Evolutionary conservation across 2,329 filamentous ascomycete species (phyloP), one percentile per base, ranked within the genome.

Genomic region (Sporothrix globosa): DNA sequence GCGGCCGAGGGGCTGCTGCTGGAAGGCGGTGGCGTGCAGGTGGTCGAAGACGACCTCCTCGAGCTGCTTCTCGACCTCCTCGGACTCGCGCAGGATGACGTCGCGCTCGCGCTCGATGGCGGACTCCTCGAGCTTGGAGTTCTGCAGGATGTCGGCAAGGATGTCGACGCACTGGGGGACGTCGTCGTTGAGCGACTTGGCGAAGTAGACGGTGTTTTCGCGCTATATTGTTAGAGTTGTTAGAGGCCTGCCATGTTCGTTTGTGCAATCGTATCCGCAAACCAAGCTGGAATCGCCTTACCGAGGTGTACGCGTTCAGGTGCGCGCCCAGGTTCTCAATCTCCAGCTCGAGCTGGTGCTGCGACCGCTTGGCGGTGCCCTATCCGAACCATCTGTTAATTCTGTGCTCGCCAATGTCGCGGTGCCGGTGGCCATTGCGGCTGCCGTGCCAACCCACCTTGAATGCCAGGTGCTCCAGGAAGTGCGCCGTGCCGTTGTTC

Each of bases 301-400:
- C 94, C 86, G 95, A 98, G 78, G 96, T 99, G 87, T 99, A 99
- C 81, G 96, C 96, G 84, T 99, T 99, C 78, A 99, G 88, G 86
- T 99, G 96, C 75, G 93, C 96, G 82, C 96, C 96, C 92, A 99
- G 97, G 86, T 99, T 99, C 88, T 99, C 96, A 80, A 99, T 98
- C 87, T 99, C 96, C 75, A 99, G 90, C 86, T 99, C 96, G 81
- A 99, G 87, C 85, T 99, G 96, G 81, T 96, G 92, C 84, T 99
- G 96, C 75, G 92, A 93, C 83, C 96, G 90, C 86, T 92, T 97
- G 83, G 91, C 87, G 76, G 96, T 99, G 77, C 96, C 96, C 94
- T 94, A 52, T 24, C 19, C 24, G 9, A 21, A 52, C 14, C 61
- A 14, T 53, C 67, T 58, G 44, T 67, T 39, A 50, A 52, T 44